Evolutionary conservation across 306 rosid genomes (phyloP).

Genomic region (Begonia loranthoides): DNA sequence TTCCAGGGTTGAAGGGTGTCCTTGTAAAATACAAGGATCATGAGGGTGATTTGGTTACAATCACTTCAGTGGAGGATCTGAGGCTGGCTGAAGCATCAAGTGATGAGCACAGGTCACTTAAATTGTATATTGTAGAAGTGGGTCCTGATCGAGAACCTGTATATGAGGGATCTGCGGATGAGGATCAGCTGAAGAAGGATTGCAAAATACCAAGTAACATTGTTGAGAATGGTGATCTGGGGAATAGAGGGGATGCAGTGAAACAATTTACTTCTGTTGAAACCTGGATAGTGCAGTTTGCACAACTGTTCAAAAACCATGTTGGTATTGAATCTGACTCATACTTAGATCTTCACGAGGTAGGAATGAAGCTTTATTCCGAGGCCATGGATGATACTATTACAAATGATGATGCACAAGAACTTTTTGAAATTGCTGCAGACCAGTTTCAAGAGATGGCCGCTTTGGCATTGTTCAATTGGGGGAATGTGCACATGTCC

Average conservation of each 20-base stretch:
- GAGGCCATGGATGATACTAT: slow-evolving; percentile 69
- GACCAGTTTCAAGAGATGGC: slow-evolving; percentile 84
- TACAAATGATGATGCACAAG: slow-evolving; percentile 56
- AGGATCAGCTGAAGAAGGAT: slow-evolving; percentile 10
- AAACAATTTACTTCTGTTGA: slow-evolving; percentile 29
- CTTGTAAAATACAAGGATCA: slow-evolving; percentile 67
- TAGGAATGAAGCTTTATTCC: slow-evolving; percentile 67
- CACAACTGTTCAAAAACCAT: slow-evolving; percentile 79
- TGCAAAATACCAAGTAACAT: slow-evolving; percentile 8
- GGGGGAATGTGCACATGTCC: slow-evolving; percentile 83
- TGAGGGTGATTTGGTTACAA: slow-evolving; percentile 84
- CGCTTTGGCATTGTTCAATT: slow-evolving; percentile 70
- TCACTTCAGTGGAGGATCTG: slow-evolving; percentile 45
- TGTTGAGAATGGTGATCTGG: slow-evolving; percentile 25
- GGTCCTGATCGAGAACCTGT: slow-evolving; percentile 44
- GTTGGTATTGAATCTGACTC: slow-evolving; percentile 80
- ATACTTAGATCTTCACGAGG: slow-evolving; percentile 69
- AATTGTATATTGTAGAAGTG: slow-evolving; percentile 39
- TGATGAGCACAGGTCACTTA: slow-evolving; percentile 39
- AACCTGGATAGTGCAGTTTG: slow-evolving; percentile 84
- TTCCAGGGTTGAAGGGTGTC: slow-evolving; percentile 60
- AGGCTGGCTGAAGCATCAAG: slow-evolving; percentile 49
- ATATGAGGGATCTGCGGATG: slow-evolving; percentile 34
- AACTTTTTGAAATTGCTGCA: slow-evolving; percentile 58
- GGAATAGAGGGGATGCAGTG: slow-evolving; percentile 15